Evolutionary conservation across 164 flowering plant species (phyloP), one percentile per base, ranked within the genome.

Genomic region (Vitis rotundifolia): DNA sequence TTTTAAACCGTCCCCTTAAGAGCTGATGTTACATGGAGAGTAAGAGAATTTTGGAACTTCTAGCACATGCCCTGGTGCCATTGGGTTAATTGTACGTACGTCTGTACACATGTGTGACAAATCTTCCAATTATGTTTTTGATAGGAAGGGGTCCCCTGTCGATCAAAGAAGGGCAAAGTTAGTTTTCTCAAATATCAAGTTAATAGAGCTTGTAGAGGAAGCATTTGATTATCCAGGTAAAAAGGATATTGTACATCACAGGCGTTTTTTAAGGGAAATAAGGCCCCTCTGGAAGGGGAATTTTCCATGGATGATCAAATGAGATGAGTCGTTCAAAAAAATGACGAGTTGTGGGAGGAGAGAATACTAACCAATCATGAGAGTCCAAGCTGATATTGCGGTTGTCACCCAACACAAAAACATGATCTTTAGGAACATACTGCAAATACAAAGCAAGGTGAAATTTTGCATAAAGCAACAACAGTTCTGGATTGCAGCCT

Each of bases 351-450:
- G 29, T 9, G 22, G 22, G 50, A 18, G 2, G 0, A 31, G 10
- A 29, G 44, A 19, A 57, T 68, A 67, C 78, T 77, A 8, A 87
- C 91, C 91, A 87, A 48, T 60, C 58, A 73, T 78, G 88, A 55
- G 89, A 87, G 63, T 87, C 89, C 15, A 44, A 82, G 78, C 89
- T 87, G 60, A 78, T 80, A 63, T 87, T 84, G 1, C 89, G 86
- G 62, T 87, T 82, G 77, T 87, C 91, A 12, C 91, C 91, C 82
- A 87, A 48, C 63, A 87, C 89, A 66, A 49, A 87, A 18, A 87
- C 87, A 81, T 79, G 77, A 31, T 77, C 84, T 60, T 73, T 57
- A 13, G 91, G 89, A 54, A 87, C 85, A 64, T 11, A 61, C 87
- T 87, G 86, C 84, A 78, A 68, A 67, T 64, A 47, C 26, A 66